These are phyloP conservation scores for Aureobasidium sp. DNA, from an alignment of 2,329 filamentous ascomycete species.

Conservation along the genomic window DNA sequence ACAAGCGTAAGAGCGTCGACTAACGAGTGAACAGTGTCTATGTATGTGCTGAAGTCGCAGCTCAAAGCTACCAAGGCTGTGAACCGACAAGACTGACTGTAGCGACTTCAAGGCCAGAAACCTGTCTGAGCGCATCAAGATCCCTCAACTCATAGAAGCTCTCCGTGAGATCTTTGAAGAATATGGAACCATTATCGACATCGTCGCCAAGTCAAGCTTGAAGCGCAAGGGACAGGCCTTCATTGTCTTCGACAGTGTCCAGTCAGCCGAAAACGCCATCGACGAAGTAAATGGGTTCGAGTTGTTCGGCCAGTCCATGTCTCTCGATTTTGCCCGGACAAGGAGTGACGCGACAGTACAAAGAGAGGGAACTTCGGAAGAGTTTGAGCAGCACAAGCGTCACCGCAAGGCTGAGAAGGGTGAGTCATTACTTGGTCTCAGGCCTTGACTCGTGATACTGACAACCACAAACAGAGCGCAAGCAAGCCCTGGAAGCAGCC, in stretches of 20 bases:
- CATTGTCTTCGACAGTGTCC: constrained; percentile 77
- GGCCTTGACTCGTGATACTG: constrained; percentile 8
- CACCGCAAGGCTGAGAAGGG: constrained; percentile 83
- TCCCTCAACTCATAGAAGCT: constrained; percentile 65
- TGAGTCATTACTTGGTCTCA: constrained; percentile 39
- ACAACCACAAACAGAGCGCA: constrained; percentile 48
- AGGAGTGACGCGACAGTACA: constrained; percentile 83
- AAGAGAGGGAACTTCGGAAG: constrained; percentile 65
- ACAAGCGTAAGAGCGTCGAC: constrained; percentile 26
- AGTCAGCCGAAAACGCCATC: constrained; percentile 72
- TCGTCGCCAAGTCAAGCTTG: constrained; percentile 82
- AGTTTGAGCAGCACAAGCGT: constrained; percentile 80
- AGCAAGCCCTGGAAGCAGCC: constrained; percentile 74
- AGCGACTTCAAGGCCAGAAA: constrained; percentile 57
- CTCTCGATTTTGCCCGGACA: constrained; percentile 71
- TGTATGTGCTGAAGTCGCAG: constrained; percentile 18
- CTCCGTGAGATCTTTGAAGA: constrained; percentile 76
- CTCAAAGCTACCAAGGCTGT: background rate
- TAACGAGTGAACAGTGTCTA: constrained; percentile 27
- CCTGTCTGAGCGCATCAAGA: constrained; percentile 85
- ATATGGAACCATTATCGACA: constrained; percentile 78
- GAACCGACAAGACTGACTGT: background rate
- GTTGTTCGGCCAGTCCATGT: constrained; percentile 86
- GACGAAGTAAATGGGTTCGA: constrained; percentile 90
- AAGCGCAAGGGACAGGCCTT: constrained; percentile 95